Conservation (phyloP, 2,329 filamentous ascomycete genomes). For the Ilyonectria destructans region DNA sequence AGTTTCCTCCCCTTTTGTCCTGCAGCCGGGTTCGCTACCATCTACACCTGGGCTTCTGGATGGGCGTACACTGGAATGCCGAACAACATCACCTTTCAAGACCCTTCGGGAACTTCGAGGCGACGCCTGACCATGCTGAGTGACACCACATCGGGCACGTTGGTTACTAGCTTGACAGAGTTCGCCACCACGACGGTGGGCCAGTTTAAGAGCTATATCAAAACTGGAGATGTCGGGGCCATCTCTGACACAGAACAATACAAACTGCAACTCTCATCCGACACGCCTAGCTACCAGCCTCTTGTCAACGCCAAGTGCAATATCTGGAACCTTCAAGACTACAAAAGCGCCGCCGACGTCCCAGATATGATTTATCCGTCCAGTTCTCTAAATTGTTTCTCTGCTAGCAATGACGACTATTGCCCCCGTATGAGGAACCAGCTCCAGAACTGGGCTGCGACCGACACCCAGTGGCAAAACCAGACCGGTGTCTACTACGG, state of each 20-base stretch:
- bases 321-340: conserved; percentile 7
- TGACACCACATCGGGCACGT: conserved; percentile 6
- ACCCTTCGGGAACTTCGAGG: conserved; percentile 7
- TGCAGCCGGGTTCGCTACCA: not conserved
- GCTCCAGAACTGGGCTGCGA: not conserved
- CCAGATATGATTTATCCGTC: not conserved
- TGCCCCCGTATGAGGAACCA: not conserved
- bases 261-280: not conserved
- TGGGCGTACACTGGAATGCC: conserved; percentile 15
- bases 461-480: not conserved
- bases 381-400: conserved; percentile 11
- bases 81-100: conserved; percentile 20
- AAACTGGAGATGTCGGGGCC: not conserved
- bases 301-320: conserved; percentile 20
- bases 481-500: not conserved
- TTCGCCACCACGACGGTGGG: conserved; percentile 5
- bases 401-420: not conserved
- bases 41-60: conserved; percentile 3
- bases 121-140: not conserved
- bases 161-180: not conserved
- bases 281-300: conserved; percentile 3
- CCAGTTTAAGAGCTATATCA: conserved; percentile 10
- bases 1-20: not conserved
- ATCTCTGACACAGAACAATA: conserved; percentile 9
- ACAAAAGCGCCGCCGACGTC: not conserved